phyloP scores from a whole-genome alignment of 1,139 yeast genomes.

The Sugiyamaella novakii region DNA sequence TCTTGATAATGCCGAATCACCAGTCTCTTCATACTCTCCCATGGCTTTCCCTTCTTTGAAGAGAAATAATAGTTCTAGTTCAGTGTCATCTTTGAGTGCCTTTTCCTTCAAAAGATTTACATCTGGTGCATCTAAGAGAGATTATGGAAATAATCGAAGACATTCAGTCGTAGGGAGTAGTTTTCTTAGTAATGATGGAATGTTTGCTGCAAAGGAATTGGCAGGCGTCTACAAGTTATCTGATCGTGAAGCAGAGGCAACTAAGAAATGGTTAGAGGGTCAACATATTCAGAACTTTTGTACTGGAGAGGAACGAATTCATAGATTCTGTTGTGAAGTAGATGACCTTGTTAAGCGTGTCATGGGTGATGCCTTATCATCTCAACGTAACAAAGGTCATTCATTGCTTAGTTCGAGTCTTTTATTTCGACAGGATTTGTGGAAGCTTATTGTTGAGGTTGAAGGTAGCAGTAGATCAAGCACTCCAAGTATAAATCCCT shows the following conservation, averaged over 20 bases:
- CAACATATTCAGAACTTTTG: conserved; percentile 42
- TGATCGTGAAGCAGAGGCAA: conserved; percentile 43
- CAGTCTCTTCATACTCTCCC: conserved; percentile 11
- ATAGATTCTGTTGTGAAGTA: conserved; percentile 43
- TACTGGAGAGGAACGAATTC: conserved; percentile 43
- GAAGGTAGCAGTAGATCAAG: conserved; percentile 34
- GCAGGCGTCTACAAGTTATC: conserved; percentile 40
- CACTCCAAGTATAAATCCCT: conserved; percentile 24
- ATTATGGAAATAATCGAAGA: conserved; percentile 31
- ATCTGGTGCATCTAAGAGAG: conserved; percentile 30
- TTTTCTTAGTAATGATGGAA: conserved; percentile 18
- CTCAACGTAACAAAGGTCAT: conserved; percentile 33
- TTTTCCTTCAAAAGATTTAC: conserved; percentile 37
- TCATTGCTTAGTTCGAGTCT: conserved; percentile 35
- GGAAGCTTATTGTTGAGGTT: conserved; percentile 35
- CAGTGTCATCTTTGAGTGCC: conserved; percentile 28
- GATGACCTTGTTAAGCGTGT: conserved; percentile 41
- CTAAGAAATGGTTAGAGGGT: conserved; percentile 39
- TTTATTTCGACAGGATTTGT: conserved; percentile 34
- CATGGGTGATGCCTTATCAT: conserved; percentile 38
- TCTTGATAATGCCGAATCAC: conserved; percentile 11
- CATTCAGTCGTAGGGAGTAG: conserved; percentile 33
- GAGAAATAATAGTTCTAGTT: conserved; percentile 31
- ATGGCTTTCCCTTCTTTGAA: conserved; percentile 20
- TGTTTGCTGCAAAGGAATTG: conserved; percentile 40